Percentiles rank a stretch among this genome's conserved stretches.
Evolutionary conservation across 1,139 yeast species (phyloP).

Genomic region (Sugiyamaella paludigena): DNA sequence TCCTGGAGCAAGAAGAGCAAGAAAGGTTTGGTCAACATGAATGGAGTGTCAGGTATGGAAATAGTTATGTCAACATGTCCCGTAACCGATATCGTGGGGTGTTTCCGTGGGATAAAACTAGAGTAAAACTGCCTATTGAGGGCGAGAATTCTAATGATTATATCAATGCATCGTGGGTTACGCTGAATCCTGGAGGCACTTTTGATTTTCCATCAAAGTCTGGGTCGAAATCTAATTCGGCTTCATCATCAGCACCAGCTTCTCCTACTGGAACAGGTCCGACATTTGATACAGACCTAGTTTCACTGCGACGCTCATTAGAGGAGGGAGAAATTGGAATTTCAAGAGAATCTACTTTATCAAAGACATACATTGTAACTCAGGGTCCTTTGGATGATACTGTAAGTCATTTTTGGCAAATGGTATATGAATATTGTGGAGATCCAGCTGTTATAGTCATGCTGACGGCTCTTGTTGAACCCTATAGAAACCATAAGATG

Average conservation of each 20-base stretch:
- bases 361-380: constrained; percentile 50
- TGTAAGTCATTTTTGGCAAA: constrained; percentile 76
- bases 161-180: constrained; percentile 49
- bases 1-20: constrained; percentile 16
- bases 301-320: background rate
- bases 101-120: constrained; percentile 56
- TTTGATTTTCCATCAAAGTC: constrained; percentile 11
- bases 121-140: constrained; percentile 46
- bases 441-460: constrained; percentile 64
- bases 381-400: constrained; percentile 74
- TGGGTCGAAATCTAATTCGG: constrained; percentile 1
- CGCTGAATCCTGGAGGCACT: constrained; percentile 33
- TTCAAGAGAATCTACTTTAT: background rate
- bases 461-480: constrained; percentile 73
- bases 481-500: constrained; percentile 44
- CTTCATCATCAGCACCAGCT: constrained; percentile 3
- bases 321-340: background rate
- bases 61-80: constrained; percentile 6
- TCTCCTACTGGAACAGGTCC: background rate
- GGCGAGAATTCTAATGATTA: constrained; percentile 38
- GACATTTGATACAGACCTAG: background rate
- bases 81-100: constrained; percentile 57
- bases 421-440: constrained; percentile 52
- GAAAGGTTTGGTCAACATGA: constrained; percentile 14
- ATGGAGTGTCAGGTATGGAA: constrained; percentile 11